Base-by-base conservation (phyloP, 164 flowering plant species). In the Brasenia schreberi region DNA sequence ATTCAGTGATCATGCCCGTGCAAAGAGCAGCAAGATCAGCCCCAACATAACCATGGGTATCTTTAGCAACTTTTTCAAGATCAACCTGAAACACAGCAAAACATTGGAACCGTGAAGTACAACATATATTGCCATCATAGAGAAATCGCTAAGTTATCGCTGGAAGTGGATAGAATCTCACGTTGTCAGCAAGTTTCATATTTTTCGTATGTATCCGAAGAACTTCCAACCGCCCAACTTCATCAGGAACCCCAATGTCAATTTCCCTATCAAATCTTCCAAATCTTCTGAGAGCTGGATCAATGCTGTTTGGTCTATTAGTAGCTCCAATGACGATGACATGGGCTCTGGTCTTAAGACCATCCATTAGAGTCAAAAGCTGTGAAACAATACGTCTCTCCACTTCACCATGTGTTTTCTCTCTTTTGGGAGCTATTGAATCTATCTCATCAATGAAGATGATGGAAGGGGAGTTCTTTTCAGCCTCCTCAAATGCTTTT, bases 391-490 rank as follows among this genome's bases (percentile, higher is more conserved):
- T 84, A 64, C 89, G 74, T 76, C 91, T 82, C 75, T 84, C 94
- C 62, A 85, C 93, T 77, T 85, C 90, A 33, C 93, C 90, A 66
- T 87, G 70, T 6, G 90, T 87, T 70, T 88, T 88, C 78, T 88
- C 94, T 67, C 94, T 64, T 74, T 88, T 88, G 52, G 94, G 94
- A 64, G 94, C 94, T 70, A 86, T 88, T 10, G 91, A 88, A 62
- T 88, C 94, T 65, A 88, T 77, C 68, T 88, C 95, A 77, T 88
- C 94, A 70, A 88, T 88, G 65, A 88, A 88, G 16, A 88, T 88
- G 49, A 88, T 88, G 11, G 94, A 83, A 0, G 94, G 94, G 18
- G 94, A 89, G 75, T 88, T 88, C 74, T 88, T 73, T 42, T 73
- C 75, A 6, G 75, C 75, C 49, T 73, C 72, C 59, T 73, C 72